Evolutionary conservation across 352 stramenopile genomes (phyloP).

Genomic region (Phytophthora capsici): DNA sequence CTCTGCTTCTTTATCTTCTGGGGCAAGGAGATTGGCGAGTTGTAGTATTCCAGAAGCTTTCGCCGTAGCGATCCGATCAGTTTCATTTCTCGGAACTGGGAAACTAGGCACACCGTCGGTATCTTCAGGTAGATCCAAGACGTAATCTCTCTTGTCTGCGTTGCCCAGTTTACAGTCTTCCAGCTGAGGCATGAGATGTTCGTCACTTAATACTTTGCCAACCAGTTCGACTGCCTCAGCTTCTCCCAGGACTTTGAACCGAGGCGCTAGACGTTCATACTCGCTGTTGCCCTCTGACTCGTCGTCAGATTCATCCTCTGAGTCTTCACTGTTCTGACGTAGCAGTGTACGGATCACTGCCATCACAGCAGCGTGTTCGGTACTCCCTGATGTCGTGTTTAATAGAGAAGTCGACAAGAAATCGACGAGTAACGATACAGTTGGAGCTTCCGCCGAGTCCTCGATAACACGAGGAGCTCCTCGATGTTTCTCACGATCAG

Average conservation of each 20-base stretch:
- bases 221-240: constrained; percentile 12
- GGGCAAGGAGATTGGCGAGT: constrained; percentile 24
- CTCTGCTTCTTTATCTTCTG: constrained; percentile 15
- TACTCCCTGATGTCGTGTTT: constrained; percentile 9
- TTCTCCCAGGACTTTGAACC: constrained; percentile 15
- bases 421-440: constrained; percentile 27
- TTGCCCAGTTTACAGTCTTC: constrained; percentile 31
- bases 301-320: constrained; percentile 6
- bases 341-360: constrained; percentile 31
- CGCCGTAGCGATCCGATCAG: constrained; percentile 22
- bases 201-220: constrained; percentile 15
- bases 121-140: constrained; percentile 26
- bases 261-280: background rate
- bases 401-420: constrained; percentile 26
- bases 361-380: constrained; percentile 24
- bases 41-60: constrained; percentile 14
- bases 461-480: constrained; percentile 25
- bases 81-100: constrained; percentile 41
- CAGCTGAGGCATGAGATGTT: constrained; percentile 10
- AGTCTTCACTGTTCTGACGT: constrained; percentile 1
- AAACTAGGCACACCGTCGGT: constrained; percentile 16
- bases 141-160: constrained; percentile 20
- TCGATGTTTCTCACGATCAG: constrained; percentile 22
- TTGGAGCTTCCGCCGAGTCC: constrained; percentile 3
- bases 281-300: constrained; percentile 1